Evolutionary conservation across 163 green algal species (phyloP), one percentile per base, ranked within the genome.

Genomic region (Chloroidium sp.): DNA sequence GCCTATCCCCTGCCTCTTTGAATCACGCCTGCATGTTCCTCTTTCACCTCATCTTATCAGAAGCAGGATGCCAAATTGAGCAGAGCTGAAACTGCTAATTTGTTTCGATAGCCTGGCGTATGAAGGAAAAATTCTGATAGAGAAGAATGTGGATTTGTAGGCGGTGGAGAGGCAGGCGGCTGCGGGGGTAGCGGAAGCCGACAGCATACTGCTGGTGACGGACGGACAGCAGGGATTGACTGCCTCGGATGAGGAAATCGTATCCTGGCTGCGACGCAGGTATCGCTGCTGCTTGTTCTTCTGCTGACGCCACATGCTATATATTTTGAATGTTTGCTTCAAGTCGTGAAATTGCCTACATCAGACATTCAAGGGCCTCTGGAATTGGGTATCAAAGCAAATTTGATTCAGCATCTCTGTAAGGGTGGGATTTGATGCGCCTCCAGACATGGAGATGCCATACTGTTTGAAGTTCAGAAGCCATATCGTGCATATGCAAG

Each of bases 151-250:
- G 59, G 3, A 3, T 1, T 14, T 74, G 76, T 76, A 84, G 81
- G 92, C 92, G 1, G 95, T 96, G 76, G 92, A 96, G 86, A 84
- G 90, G 59, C 95, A 98, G 84, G 94, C 93, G 57, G 94, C 92
- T 36, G 88, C 90, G 75, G 96, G 92, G 62, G 92, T 99, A 69
- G 86, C 86, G 36, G 96, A 99, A 85, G 92, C 96, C 1, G 90
- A 95, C 80, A 83, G 78, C 1, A 78, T 99, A 2, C 81, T 99
- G 14, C 78, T 99, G 67, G 88, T 98, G 14, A 90, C 95, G 69
- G 96, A 99, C 82, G 96, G 95, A 0, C 79, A 89, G 79, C 76
- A 83, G 36, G 96, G 96, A 4, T 60, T 95, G 62, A 97, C 94
- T 12, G 81, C 87, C 0, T 88, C 88, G 0, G 96, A 99, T 80